Evolutionary conservation across 2,329 filamentous ascomycete species (phyloP).

Genomic region (Aspergillus hiratsukae): DNA sequence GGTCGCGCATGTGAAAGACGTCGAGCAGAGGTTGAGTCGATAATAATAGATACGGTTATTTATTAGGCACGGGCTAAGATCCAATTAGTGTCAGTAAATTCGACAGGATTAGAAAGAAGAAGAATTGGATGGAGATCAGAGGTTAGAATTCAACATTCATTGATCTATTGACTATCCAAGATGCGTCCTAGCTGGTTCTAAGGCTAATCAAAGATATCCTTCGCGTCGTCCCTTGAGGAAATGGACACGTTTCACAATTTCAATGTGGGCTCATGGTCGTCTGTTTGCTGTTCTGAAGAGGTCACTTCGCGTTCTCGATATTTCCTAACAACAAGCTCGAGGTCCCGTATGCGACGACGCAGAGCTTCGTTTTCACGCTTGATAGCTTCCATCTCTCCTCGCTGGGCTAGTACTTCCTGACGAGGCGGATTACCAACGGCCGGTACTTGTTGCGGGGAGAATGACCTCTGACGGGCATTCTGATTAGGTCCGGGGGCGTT

Average conservation of each 20-base stretch:
- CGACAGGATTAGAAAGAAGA: background rate
- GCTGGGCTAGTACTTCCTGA: conserved; percentile 42
- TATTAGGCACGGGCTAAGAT: background rate
- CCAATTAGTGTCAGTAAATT: background rate
- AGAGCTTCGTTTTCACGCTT: conserved; percentile 46
- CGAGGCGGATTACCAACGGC: conserved; percentile 29
- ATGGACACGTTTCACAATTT: background rate
- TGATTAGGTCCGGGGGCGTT: conserved; percentile 21
- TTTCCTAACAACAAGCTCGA: conserved; percentile 37
- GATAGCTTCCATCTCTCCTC: conserved; percentile 41
- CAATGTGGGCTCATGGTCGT: background rate
- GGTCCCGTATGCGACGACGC: conserved; percentile 40
- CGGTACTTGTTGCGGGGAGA: conserved; percentile 25
- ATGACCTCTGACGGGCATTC: conserved; percentile 27
- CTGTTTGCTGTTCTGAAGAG: background rate
- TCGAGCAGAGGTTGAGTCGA: too few species aligned
- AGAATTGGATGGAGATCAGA: background rate
- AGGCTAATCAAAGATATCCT: background rate
- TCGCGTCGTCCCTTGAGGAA: background rate
- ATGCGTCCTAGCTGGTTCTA: background rate
- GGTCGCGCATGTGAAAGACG: conserved; percentile 8
- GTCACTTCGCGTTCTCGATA: conserved; percentile 19
- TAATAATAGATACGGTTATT: too few species aligned
- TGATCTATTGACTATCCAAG: background rate
- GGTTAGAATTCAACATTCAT: background rate